Percentiles rank a stretch among this genome's conserved stretches.
These are phyloP conservation scores for Pseudogymnoascus sp. DNA, from an alignment of 2,329 filamentous ascomycete genomes.

Conservation along the genomic window DNA sequence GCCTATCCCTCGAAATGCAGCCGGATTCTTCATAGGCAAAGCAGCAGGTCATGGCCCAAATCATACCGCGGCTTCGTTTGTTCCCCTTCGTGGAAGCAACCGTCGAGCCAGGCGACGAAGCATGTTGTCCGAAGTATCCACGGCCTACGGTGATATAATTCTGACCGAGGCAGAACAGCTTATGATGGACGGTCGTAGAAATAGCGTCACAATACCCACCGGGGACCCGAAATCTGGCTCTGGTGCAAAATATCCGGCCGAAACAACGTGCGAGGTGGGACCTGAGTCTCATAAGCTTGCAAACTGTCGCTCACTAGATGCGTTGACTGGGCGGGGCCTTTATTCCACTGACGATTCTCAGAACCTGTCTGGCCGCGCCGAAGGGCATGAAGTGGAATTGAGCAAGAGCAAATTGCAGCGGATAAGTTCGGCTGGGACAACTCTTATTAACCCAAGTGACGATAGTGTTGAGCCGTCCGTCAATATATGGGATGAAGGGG, in stretches of 20 bases:
- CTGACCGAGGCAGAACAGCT: neutral
- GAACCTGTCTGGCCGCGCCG: neutral
- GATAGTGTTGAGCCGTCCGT: constrained; percentile 22
- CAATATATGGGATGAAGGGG: neutral
- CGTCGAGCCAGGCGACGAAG: constrained; percentile 19
- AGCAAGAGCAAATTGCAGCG: constrained; percentile 18
- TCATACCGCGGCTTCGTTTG: constrained; percentile 12
- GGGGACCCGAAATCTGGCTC: neutral
- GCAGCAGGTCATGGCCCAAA: neutral
- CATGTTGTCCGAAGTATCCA: constrained; percentile 24
- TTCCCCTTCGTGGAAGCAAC: constrained; percentile 13
- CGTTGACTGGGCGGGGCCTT: neutral
- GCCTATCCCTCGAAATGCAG: neutral
- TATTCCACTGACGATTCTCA: neutral
- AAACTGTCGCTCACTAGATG: neutral
- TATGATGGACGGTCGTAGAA: neutral
- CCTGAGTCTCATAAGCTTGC: neutral
- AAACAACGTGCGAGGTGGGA: neutral
- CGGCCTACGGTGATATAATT: constrained; percentile 17
- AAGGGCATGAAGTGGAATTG: neutral
- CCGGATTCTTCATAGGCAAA: neutral
- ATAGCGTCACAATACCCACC: neutral
- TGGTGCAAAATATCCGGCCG: neutral
- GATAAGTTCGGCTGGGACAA: constrained; percentile 25
- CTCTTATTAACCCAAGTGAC: constrained; percentile 22